Evolutionary conservation across 169 alveolate species (phyloP).

Genomic region (Plasmodium chabaudi): DNA sequence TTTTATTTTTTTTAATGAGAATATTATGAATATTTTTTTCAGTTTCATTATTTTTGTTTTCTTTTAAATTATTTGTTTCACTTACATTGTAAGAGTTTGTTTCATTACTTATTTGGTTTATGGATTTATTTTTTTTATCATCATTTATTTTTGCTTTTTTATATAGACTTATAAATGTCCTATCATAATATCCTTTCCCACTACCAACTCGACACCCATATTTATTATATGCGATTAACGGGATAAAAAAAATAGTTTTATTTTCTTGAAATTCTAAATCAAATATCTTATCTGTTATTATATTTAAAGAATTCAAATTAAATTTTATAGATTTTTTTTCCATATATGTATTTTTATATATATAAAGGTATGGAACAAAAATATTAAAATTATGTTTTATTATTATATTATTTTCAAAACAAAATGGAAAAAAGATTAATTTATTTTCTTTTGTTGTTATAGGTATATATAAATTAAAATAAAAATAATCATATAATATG

Average conservation of each 20-base stretch:
- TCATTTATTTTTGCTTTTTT: not conserved
- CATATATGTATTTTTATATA: constrained; percentile 4
- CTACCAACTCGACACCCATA: constrained; percentile 62
- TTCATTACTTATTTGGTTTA: not conserved
- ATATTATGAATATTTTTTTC: constrained; percentile 1
- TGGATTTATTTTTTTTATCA: not conserved
- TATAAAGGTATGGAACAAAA: constrained; percentile 38
- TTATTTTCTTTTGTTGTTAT: constrained; percentile 27
- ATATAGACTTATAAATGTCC: constrained; percentile 2
- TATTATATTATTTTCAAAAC: constrained; percentile 32
- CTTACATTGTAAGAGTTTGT: not conserved
- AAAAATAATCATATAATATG: constrained; percentile 36
- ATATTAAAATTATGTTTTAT: constrained; percentile 37
- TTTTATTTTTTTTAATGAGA: not conserved
- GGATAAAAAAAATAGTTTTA: constrained; percentile 45
- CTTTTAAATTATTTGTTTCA: not conserved
- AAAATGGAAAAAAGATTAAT: constrained; percentile 60
- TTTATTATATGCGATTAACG: constrained; percentile 55
- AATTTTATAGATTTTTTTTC: not conserved
- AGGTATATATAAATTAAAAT: constrained; percentile 45
- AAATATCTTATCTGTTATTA: constrained; percentile 23
- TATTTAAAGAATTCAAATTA: constrained; percentile 9
- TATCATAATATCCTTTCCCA: constrained; percentile 71
- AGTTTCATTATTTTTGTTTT: not conserved
- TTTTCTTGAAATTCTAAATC: constrained; percentile 22